Evolutionary conservation across 768 basidiomycete genomes (phyloP).

Genomic region (Cyathus striatus): DNA sequence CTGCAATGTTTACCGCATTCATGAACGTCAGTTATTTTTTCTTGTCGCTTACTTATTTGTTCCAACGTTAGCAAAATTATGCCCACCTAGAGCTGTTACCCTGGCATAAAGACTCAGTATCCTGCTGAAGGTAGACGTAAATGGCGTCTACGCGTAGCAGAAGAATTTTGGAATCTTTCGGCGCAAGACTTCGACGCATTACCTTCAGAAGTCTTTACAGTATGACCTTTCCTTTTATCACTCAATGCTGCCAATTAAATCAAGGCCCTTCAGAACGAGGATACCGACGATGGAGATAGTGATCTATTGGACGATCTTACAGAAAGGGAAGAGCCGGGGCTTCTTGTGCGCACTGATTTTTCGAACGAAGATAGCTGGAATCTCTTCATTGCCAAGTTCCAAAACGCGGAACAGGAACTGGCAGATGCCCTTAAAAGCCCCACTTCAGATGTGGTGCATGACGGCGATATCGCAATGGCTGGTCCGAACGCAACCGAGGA

Average conservation of each 20-base stretch:
- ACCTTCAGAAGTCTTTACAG: no score
- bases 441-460: conserved; percentile 6
- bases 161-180: conserved; percentile 41
- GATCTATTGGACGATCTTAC: conserved; percentile 52
- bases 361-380: conserved; percentile 64
- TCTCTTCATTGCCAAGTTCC: conserved; percentile 43
- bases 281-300: no score
- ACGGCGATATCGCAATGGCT: conserved; percentile 7
- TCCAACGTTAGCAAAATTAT: no score
- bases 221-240: no score
- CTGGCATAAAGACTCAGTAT: conserved; percentile 34
- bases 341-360: conserved; percentile 73
- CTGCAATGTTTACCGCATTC: no score
- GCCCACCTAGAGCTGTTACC: conserved; percentile 21
- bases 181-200: no score
- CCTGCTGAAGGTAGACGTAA: conserved; percentile 52
- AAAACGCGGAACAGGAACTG: conserved; percentile 55
- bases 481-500: conserved; percentile 14
- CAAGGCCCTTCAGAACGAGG: no score
- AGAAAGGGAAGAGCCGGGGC: conserved; percentile 46
- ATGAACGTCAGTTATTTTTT: no score
- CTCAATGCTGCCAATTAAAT: neutral
- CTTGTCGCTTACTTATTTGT: no score
- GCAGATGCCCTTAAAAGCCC: conserved; percentile 13
- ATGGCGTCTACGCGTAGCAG: conserved; percentile 47